A percentile compares a stretch with the other conserved stretches of the same genome.
phyloP scores from a whole-genome alignment of 192 early-diverging fungal species.

The Geranomyces variabilis region DNA sequence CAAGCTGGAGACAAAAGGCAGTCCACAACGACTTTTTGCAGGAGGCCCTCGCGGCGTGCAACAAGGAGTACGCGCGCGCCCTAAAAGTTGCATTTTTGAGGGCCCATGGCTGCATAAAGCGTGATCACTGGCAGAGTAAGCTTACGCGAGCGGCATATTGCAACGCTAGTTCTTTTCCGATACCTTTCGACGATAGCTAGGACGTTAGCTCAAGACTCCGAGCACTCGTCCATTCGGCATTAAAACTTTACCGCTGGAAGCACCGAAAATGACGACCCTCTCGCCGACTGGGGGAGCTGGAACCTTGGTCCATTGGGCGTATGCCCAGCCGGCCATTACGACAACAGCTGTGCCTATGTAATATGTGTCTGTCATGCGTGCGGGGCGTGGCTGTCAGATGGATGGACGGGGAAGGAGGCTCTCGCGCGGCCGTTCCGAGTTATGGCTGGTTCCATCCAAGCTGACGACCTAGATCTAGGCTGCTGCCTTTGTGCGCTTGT shows the following conservation, averaged over 20 bases:
- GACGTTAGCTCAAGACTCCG: no score
- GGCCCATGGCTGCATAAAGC: not conserved
- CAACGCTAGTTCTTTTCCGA: slow-evolving; percentile 69
- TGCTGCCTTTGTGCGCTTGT: no score
- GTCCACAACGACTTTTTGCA: slow-evolving; percentile 52
- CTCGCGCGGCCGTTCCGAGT: no score
- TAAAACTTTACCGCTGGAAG: slow-evolving; percentile 67
- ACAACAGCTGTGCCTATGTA: not conserved
- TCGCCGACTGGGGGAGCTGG: not conserved
- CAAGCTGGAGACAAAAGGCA: slow-evolving; percentile 33
- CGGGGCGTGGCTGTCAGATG: no score
- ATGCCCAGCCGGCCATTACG: not conserved
- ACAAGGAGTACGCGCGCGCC: slow-evolving; percentile 67
- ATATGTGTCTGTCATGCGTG: no score
- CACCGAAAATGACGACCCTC: slow-evolving; percentile 74
- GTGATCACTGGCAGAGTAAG: no score
- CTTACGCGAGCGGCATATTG: slow-evolving; percentile 57
- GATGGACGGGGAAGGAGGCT: no score
- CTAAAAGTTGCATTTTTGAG: slow-evolving; percentile 20
- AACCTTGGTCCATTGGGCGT: not conserved
- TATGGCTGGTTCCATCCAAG: no score
- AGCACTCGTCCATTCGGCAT: no score
- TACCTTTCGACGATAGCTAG: slow-evolving; percentile 24
- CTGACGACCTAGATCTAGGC: no score
- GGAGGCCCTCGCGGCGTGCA: slow-evolving; percentile 59